Evolutionary conservation across 495 filamentous ascomycete species (phyloP), one percentile per base, ranked within the genome.

Genomic region (Hapsidospora chrysogenum): DNA sequence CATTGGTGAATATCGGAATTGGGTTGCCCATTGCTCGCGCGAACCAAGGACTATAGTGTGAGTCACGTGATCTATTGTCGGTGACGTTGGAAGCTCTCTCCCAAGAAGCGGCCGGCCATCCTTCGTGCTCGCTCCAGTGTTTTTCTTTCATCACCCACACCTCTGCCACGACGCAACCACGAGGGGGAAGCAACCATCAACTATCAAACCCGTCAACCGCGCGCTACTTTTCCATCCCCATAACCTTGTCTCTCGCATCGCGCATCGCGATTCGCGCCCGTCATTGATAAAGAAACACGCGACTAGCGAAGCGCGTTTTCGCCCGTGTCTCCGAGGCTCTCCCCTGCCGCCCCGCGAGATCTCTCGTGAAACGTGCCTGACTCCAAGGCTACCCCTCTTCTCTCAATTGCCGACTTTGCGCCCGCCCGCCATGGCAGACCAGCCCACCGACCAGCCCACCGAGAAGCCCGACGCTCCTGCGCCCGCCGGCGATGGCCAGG

Each of bases 121-220:
- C n/a, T n/a, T n/a, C n/a, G n/a, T n/a, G n/a, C n/a, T n/a, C n/a
- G n/a, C 33, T 36, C 33, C 33, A 36, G 33, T 36, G 33, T 36
- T 36, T 36, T 36, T 36, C 33, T 36, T 36, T 28, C n/a, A 14
- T 36, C 33, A 27, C 33, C 33, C 33, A 36, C 22, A 16, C 25
- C 22, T 8, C 7, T 21, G 20, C 18, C 29, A 8, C 23, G 15
- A 21, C 31, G n/a, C n/a, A n/a, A 33, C 31, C 20, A 33, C 31
- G 31, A 18, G 31, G 31, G 31, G 18, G 11, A 33, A 21, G 31
- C 31, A n/a, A n/a, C n/a, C n/a, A n/a, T n/a, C n/a, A n/a, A n/a
- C n/a, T n/a, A n/a, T n/a, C 23, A 21, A 22, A 22, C 17, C 18
- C 20, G 31, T 21, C 31, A 33, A 33, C 31, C 9, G 31, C 31